Evolutionary conservation across 148 eudicot species (phyloP).

Genomic region (Talinum fruticosum): DNA sequence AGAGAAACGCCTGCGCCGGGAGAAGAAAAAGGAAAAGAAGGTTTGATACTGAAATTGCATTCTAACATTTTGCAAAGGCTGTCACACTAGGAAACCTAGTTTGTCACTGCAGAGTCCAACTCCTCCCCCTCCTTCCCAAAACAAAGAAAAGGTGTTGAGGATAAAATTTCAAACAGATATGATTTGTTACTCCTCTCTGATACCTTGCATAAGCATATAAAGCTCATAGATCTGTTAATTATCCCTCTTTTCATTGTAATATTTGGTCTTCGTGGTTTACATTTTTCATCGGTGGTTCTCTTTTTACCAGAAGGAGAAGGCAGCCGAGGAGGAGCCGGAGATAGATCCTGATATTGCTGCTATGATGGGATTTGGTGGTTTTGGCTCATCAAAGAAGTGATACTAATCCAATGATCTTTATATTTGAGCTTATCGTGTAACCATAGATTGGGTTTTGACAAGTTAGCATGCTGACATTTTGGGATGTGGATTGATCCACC

Average conservation of each 20-base stretch:
- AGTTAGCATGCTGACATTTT: neutral
- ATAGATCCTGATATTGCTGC: conserved; percentile 91
- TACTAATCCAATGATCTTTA: neutral
- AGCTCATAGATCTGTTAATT: neutral
- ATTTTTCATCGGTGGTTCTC: neutral
- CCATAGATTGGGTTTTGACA: neutral
- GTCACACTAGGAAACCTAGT: neutral
- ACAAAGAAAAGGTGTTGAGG: too few species aligned
- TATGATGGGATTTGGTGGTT: conserved; percentile 99
- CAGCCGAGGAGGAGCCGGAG: conserved; percentile 67
- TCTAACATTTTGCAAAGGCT: neutral
- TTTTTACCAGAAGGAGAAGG: conserved; percentile 73
- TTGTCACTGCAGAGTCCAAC: neutral
- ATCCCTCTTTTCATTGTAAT: neutral
- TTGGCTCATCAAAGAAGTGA: conserved; percentile 79
- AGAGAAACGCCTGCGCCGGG: conserved; percentile 84
- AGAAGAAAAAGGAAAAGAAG: conserved; percentile 95
- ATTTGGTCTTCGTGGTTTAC: conserved; percentile 2
- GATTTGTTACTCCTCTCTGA: neutral
- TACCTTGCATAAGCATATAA: too few species aligned
- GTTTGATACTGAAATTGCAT: conserved; percentile 30
- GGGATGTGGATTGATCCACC: too few species aligned
- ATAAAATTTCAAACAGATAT: neutral
- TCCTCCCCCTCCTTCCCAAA: neutral
- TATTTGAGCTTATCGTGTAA: neutral